Conservation (phyloP, 495 filamentous ascomycete genomes). For the Aspergillus kassunensis region DNA sequence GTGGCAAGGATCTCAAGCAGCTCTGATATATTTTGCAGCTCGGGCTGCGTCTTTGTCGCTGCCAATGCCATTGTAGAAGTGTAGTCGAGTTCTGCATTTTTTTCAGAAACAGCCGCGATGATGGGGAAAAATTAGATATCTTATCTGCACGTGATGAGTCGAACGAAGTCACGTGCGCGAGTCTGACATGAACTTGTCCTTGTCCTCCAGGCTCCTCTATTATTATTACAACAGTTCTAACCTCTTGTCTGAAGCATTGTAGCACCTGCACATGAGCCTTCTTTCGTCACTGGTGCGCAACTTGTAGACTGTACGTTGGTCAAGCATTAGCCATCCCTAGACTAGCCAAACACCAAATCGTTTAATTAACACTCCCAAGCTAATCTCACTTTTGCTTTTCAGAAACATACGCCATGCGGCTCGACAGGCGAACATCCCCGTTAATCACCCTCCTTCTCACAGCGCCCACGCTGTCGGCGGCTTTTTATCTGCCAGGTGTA, state of each 20-base stretch:
- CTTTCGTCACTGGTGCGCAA: constrained; percentile 12
- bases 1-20: constrained; percentile 60
- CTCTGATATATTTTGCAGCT: constrained; percentile 38
- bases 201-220: neutral
- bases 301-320: constrained; percentile 21
- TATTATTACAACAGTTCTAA: neutral
- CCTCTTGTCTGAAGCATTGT: too few relatives aligned
- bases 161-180: constrained; percentile 19
- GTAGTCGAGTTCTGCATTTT: too few relatives aligned
- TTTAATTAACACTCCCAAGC: constrained; percentile 14
- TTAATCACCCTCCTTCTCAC: constrained; percentile 29
- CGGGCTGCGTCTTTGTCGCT: constrained; percentile 20
- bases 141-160: constrained; percentile 39
- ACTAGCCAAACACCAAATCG: constrained; percentile 6
- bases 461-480: constrained; percentile 52
- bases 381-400: constrained; percentile 11
- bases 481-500: constrained; percentile 95
- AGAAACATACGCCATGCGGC: constrained; percentile 36
- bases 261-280: constrained; percentile 14
- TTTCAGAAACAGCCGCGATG: too few relatives aligned
- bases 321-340: constrained; percentile 8
- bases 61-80: constrained; percentile 27
- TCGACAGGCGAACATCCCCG: constrained; percentile 28
- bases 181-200: neutral
- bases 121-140: constrained; percentile 22